Percentiles rank a stretch among this genome's conserved stretches.
Conservation (phyloP, 305 asterid species). For the Euphrasia arctica region DNA sequence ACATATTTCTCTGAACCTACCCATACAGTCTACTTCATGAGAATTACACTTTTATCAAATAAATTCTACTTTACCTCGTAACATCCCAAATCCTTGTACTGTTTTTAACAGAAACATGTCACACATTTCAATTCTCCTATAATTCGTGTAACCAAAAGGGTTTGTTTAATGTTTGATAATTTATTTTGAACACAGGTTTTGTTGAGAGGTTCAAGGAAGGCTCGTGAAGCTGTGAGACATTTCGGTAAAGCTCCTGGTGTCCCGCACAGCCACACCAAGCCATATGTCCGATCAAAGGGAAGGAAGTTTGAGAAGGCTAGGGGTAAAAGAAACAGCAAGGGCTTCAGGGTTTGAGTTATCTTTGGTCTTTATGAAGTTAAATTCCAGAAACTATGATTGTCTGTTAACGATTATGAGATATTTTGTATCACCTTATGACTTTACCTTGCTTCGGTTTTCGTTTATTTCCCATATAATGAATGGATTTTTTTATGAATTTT, state of each 20-base stretch:
- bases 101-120: no score
- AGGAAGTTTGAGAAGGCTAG: conserved; percentile 86
- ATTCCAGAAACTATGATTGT: conserved; percentile 24
- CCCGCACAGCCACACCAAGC: conserved; percentile 90
- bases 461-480: neutral
- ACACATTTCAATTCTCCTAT: no score
- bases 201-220: conserved; percentile 70
- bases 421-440: neutral
- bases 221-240: conserved; percentile 89
- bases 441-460: neutral
- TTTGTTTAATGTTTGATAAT: neutral
- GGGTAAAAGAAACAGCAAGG: conserved; percentile 75
- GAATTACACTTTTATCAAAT: no score
- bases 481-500: no score
- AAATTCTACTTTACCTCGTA: no score
- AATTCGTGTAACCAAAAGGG: neutral
- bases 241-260: conserved; percentile 97
- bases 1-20: no score
- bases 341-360: conserved; percentile 54
- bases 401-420: neutral
- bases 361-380: neutral
- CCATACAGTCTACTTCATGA: no score
- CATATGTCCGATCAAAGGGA: conserved; percentile 79
- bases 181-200: conserved; percentile 45
- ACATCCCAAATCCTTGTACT: no score